Percentiles rank a stretch among this genome's conserved stretches.
phyloP scores from a whole-genome alignment of 352 stramenopile species.

The Globisporangium viniferum region DNA sequence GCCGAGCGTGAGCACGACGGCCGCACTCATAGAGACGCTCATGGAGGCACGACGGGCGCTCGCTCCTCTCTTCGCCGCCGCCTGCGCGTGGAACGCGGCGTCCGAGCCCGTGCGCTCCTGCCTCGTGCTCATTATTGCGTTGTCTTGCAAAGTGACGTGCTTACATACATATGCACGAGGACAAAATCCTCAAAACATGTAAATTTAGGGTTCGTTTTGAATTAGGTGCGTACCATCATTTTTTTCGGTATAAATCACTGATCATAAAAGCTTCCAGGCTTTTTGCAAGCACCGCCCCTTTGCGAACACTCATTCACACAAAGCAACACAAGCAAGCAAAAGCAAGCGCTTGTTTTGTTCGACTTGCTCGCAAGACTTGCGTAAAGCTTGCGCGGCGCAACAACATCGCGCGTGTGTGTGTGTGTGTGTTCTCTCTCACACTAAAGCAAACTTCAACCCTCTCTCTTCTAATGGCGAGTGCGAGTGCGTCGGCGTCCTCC shows the following conservation, averaged over 20 bases:
- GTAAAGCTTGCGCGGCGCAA: background rate
- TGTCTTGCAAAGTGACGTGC: background rate
- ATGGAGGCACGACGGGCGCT: background rate
- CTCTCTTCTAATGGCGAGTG: background rate
- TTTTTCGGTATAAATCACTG: too few species aligned
- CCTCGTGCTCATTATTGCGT: background rate
- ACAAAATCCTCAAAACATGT: too few species aligned
- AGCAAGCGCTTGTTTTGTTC: background rate
- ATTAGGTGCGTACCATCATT: too few species aligned
- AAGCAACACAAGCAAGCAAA: background rate
- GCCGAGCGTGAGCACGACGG: constrained; percentile 18
- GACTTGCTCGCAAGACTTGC: background rate
- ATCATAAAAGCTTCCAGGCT: too few species aligned
- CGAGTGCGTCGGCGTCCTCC: background rate
- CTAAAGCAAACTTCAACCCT: background rate
- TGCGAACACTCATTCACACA: background rate
- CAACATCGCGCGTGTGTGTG: background rate
- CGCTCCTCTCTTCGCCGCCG: background rate
- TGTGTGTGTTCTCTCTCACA: background rate
- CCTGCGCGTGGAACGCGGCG: constrained; percentile 2
- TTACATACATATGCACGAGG: too few species aligned
- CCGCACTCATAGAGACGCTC: background rate
- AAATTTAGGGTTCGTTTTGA: too few species aligned
- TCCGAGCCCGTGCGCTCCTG: constrained; percentile 2
- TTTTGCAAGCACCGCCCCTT: too few species aligned